A percentile compares a stretch with the other conserved stretches of the same genome.
Conservation (phyloP, 441 rosid genomes). For the Mallotus japonicus region DNA sequence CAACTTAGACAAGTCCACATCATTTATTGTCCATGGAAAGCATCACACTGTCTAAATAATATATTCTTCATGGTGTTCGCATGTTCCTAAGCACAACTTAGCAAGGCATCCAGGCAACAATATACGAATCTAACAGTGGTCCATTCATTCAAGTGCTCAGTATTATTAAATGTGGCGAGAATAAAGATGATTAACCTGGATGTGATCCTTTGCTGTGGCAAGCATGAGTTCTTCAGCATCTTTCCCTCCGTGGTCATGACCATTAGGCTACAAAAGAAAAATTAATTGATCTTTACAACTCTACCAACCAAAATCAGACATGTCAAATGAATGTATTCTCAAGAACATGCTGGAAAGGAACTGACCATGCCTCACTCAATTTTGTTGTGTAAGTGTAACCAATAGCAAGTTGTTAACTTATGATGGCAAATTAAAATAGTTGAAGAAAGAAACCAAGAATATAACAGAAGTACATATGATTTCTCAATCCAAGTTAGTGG, state of each 20-base stretch:
- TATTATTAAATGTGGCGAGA: conserved; percentile 15
- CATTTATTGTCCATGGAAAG: conserved; percentile 3
- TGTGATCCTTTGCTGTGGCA: conserved; percentile 79
- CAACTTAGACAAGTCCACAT: background rate
- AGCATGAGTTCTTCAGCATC: conserved; percentile 69
- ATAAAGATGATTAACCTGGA: conserved; percentile 56
- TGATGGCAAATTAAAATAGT: background rate
- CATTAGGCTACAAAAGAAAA: conserved; percentile 62
- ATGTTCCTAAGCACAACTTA: conserved; percentile 1
- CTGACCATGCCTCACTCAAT: background rate
- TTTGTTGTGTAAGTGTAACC: background rate
- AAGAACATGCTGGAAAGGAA: background rate
- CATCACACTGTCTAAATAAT: background rate
- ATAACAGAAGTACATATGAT: background rate
- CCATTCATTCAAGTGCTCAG: conserved; percentile 3
- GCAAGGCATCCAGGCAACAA: conserved; percentile 4
- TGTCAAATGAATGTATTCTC: background rate
- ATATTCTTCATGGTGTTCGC: background rate
- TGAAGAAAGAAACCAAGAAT: background rate
- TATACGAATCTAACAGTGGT: conserved; percentile 10
- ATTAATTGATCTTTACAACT: conserved; percentile 6
- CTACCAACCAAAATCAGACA: background rate
- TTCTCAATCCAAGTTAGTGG: background rate
- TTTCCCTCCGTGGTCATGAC: conserved; percentile 82
- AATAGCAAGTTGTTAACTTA: background rate